A percentile compares a stretch with the other conserved stretches of the same genome.
phyloP scores from a whole-genome alignment of 2,329 filamentous ascomycete species.

The Leptographium galeiforme region DNA sequence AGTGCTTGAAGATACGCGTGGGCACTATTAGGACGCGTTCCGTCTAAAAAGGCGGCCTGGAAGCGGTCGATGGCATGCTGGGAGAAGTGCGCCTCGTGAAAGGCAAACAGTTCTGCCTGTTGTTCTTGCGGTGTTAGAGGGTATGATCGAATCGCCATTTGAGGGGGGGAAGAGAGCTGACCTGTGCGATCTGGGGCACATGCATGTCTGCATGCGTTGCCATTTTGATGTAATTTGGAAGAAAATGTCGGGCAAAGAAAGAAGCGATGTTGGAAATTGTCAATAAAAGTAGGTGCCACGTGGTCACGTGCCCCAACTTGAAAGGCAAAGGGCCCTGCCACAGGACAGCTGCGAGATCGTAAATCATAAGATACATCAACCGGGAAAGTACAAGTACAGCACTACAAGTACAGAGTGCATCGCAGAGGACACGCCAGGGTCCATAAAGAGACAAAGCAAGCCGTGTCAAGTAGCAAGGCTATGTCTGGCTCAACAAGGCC shows the following conservation, averaged over 20 bases:
- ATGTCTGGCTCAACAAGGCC: constrained; percentile 32
- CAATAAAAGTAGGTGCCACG: background rate
- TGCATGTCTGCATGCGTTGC: background rate
- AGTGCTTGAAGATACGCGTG: too few species aligned
- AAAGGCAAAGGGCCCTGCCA: too few species aligned
- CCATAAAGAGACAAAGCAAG: too few species aligned
- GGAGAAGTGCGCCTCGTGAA: constrained; percentile 49
- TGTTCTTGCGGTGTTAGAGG: background rate
- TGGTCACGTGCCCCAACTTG: background rate
- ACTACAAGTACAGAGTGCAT: background rate
- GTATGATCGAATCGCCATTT: too few species aligned
- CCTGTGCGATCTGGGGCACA: constrained; percentile 24
- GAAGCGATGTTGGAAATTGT: background rate
- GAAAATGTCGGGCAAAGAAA: background rate
- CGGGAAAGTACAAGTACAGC: too few species aligned
- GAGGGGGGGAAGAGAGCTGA: constrained; percentile 11
- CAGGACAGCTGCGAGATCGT: too few species aligned
- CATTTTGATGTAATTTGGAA: background rate
- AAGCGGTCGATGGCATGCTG: constrained; percentile 31
- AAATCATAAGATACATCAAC: too few species aligned
- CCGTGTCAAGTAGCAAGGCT: background rate
- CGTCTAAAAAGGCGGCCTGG: constrained; percentile 24
- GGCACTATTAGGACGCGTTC: background rate
- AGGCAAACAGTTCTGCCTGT: constrained; percentile 46
- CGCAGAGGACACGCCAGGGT: background rate